Evolutionary conservation across 2,329 filamentous ascomycete species (phyloP), one percentile per base, ranked within the genome.

Genomic region (Trichoderma sp.): DNA sequence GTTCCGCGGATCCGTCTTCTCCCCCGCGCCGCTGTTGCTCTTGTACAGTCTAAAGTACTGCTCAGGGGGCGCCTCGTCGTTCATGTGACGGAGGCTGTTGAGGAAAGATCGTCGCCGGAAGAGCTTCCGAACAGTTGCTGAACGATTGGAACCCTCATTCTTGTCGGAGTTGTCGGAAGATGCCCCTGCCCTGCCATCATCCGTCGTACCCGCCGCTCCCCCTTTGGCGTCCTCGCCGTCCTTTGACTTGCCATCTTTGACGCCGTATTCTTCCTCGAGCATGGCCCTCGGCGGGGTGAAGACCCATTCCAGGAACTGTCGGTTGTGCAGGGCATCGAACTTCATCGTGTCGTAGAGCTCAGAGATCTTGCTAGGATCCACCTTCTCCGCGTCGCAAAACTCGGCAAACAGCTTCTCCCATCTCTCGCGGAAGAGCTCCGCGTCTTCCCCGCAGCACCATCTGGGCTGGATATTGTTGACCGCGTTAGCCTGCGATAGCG

Each of bases 341-440:
- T 99, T 99, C 95, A 99, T 98, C 21, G 94, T 98, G 76, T 99
- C 95, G 76, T 99, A 99, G 3, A 99, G 85, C 79, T 99, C 95
- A 5, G 93, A 97, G 68, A 99, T 94, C 80, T 99, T 99, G 82
- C 93, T 97, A 19, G 96, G 96, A 76, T 99, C 95, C 19, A 98
- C 93, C 80, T 99, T 99, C 73, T 99, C 95, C 1, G 91, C 90
- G 75, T 99, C 96, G 69, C 91, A 95, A 73, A 99, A 99, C 74
- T 99, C 95, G 55, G 89, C 87, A 78, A 99, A 99, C 2, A 99
- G 85, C 80, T 99, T 99, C 79, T 98, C 95, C 95, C 95, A 99
- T 34, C 95, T 87, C 76, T 99, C 95, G 70, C 90, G 91, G 82
- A 99, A 99, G 2, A 99, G 83, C 70, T 96, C 92, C 0, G 94